Evolutionary conservation across 345 rosid genomes (phyloP), one percentile per base, ranked within the genome.

Genomic region (Schrenkiella parvula): DNA sequence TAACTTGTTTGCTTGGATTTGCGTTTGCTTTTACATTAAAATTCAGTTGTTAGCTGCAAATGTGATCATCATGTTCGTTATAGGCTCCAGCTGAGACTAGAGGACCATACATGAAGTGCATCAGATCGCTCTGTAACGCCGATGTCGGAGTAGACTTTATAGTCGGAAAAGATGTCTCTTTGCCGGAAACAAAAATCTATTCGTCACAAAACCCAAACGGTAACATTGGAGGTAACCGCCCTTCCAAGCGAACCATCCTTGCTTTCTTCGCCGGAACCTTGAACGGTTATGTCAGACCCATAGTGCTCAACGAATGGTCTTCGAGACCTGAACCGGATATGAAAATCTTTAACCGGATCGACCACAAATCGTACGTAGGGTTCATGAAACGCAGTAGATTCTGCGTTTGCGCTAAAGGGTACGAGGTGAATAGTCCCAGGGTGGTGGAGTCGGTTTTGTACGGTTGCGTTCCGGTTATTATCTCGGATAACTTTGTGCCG

Each of bases 351-450:
- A 87, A 88, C 62, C 66, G 78, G 47, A 39, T 67, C 3, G 25
- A 67, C 4, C 66, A 64, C 10, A 55, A 56, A 44, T 56, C 64
- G 1, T 92, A 90, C 70, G 66, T 86, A 53, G 89, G 82, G 55
- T 61, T 78, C 80, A 88, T 92, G 91, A 88, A 90, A 80, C 84
- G 82, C 50, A 90, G 91, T 75, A 87, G 79, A 68, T 92, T 82
- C 68, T 92, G 98, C 80, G 71, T 90, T 48, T 92, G 95, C 34
- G 93, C 96, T 61, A 84, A 87, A 73, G 98, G 96, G 4, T 88
- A 90, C 42, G 91, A 90, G 71, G 96, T 90, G 68, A 89, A 87
- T 83, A 88, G 91, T 0, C 98, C 98, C 9, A 83, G 96, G 32
- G 82, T 92, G 23, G 91, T 90, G 6, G 96, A 90, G 79, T 85